Base-by-base conservation (phyloP, 371 early-diverging fungal genomes). In the Haplosporangium sp. region DNA sequence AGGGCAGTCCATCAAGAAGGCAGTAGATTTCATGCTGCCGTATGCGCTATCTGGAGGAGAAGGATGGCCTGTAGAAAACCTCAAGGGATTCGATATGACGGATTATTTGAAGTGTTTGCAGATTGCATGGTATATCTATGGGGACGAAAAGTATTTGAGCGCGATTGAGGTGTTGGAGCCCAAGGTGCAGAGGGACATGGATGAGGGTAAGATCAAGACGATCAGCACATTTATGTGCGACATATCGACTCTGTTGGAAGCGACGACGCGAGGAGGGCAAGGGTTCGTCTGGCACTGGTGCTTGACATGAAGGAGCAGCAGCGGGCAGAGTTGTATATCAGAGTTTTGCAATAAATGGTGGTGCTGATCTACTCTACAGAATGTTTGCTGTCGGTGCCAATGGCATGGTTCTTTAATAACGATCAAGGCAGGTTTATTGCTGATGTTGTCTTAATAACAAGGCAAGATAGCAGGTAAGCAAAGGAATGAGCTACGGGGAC, bases 21-120 rank as follows among this genome's bases (percentile, higher is more conserved):
- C 87, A 4, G 50, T 89, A 47, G 85, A 89, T 51, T 87, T 70
- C 50, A 52, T 89, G 68, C 50, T 86, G 14, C 85, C 86, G 0
- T 85, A 59, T 73, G 85, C 87, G 8, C 46, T 72, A 14, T 45
- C 74, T 0, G 82, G 83, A 14, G 86, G 85, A 12, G 65, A 76
- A 6, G 74, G 80, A 1, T 87, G 88, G 88, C 75, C 81, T 6
- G 83, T 79, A 20, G 65, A 64, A 56, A 86, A 86, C 37, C 50
- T 62, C 7, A 74, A 61, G 74, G 82, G 54, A 52, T 83, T 59
- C 14, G 74, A 71, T 14, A 68, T 75, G 56, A 62, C 80, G 16
- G 71, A 71, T 29, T 71, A 85, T 18, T 56, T 82, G 29, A 75
- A 84, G 58, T 55, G 86, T 18, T 54, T 83, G 18, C 83, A 86